Base-by-base conservation (phyloP, 805 yeast genomes). In the Cyberlindnera suaveolens region DNA sequence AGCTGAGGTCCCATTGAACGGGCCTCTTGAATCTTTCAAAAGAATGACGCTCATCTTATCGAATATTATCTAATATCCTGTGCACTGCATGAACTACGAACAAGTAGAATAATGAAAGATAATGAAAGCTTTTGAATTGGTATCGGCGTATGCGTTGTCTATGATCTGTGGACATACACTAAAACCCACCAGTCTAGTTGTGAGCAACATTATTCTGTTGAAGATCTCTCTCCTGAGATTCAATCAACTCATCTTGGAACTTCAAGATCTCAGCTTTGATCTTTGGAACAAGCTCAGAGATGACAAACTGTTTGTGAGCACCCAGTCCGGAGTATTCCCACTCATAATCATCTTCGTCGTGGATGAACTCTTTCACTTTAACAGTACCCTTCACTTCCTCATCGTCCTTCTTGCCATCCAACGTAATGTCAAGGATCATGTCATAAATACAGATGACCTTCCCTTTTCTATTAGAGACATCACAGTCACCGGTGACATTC, bases 401-500 rank as follows among this genome's bases (percentile, higher is more conserved):
- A 3, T 51, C 60, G 6, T 57, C 63, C 7, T 61, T 65, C 26
- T 58, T 52, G 13, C 75, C 70, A 31, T 60, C 55, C 17, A 79
- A 67, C 9, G 65, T 55, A 45, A 85, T 70, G 49, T 67, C 70
- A 38, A 85, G 60, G 36, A 67, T 66, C 71, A 85, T 59, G 57
- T 85, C 95, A 55, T 75, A 85, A 39, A 85, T 80, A 57, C 91
- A 84, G 54, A 78, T 75, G 20, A 82, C 86, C 62, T 80, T 82
- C 8, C 91, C 91, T 63, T 85, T 85, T 67, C 95, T 75, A 62
- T 85, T 91, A 18, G 87, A 80, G 13, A 85, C 90, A 54, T 85
- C 85, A 53, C 93, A 83, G 60, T 85, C 93, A 18, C 95, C 95
- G 6, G 68, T 62, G 4, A 82, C 65, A 3, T 67, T 60, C n/a